Evolutionary conservation across 768 basidiomycete genomes (phyloP).

Genomic region (Leccinum sublutescens): DNA sequence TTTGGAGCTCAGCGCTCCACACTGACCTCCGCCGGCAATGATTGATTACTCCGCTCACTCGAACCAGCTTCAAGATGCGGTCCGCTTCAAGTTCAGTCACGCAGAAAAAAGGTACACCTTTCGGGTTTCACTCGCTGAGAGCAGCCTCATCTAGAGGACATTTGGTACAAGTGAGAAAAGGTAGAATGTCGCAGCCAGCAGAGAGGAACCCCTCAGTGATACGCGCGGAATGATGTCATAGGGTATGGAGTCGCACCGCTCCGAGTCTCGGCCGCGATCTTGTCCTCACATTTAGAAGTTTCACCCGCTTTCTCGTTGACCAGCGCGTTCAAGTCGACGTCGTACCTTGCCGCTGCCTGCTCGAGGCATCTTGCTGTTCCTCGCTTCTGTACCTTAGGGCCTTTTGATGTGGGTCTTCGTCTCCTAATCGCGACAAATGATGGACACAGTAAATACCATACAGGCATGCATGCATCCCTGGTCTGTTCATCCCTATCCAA

Average conservation of each 20-base stretch:
- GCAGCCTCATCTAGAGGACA: neutral
- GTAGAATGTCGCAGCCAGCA: neutral
- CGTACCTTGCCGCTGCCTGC: neutral
- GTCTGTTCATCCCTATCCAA: neutral
- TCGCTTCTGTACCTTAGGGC: neutral
- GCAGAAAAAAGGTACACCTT: neutral
- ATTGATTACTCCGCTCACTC: neutral
- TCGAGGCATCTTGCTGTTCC: neutral
- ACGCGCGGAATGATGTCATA: neutral
- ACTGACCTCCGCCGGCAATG: neutral
- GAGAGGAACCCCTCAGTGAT: neutral
- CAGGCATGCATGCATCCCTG: neutral
- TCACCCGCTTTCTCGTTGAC: neutral
- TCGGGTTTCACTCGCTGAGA: neutral
- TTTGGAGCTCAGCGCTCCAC: neutral
- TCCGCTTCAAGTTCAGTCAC: neutral
- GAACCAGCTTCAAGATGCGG: neutral
- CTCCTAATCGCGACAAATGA: slow-evolving; percentile 3
- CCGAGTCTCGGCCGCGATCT: neutral
- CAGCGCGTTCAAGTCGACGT: neutral
- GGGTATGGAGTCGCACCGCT: neutral
- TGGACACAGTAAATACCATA: neutral
- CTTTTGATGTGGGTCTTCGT: neutral
- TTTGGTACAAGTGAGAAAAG: neutral
- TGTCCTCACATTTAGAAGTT: neutral